Evolutionary conservation across 2,329 filamentous ascomycete species (phyloP).

Genomic region (Tolypocladium pustulatum): DNA sequence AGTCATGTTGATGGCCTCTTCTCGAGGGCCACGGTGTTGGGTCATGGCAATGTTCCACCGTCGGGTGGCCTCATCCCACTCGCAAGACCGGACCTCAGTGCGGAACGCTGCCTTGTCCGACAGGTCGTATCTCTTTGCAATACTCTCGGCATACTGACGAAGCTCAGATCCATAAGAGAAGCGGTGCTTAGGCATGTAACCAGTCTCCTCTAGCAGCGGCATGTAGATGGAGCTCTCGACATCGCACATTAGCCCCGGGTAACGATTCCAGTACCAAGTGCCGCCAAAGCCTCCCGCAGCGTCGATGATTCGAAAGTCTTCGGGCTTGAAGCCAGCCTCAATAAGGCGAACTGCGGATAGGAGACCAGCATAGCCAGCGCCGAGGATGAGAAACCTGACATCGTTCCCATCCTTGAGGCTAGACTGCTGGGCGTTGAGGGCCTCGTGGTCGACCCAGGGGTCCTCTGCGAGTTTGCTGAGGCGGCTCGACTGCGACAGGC

Average conservation of each 20-base stretch:
- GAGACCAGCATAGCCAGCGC: conserved; percentile 23
- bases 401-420: conserved; percentile 15
- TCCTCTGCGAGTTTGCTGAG: conserved; percentile 17
- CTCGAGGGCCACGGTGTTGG: conserved; percentile 14
- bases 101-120: conserved; percentile 27
- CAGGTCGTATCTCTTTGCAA: conserved; percentile 31
- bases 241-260: conserved; percentile 43
- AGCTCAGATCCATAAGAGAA: conserved; percentile 34
- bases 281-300: conserved; percentile 34
- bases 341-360: conserved; percentile 17
- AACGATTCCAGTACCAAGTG: conserved; percentile 43
- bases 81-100: conserved; percentile 25
- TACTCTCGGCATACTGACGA: conserved; percentile 27
- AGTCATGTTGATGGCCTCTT: conserved; percentile 10
- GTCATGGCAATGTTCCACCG: conserved; percentile 11
- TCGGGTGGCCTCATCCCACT: conserved; percentile 33
- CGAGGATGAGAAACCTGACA: conserved; percentile 16
- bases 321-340: conserved; percentile 10
- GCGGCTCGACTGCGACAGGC: conserved; percentile 11
- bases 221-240: conserved; percentile 50
- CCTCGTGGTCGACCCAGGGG: conserved; percentile 23
- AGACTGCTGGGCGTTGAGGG: conserved; percentile 13
- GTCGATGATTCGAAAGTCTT: conserved; percentile 31
- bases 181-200: conserved; percentile 43
- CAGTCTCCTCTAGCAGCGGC: conserved; percentile 48